phyloP scores from a whole-genome alignment of 2,329 filamentous ascomycete genomes.

The Phymatotrichopsis omnivora region DNA sequence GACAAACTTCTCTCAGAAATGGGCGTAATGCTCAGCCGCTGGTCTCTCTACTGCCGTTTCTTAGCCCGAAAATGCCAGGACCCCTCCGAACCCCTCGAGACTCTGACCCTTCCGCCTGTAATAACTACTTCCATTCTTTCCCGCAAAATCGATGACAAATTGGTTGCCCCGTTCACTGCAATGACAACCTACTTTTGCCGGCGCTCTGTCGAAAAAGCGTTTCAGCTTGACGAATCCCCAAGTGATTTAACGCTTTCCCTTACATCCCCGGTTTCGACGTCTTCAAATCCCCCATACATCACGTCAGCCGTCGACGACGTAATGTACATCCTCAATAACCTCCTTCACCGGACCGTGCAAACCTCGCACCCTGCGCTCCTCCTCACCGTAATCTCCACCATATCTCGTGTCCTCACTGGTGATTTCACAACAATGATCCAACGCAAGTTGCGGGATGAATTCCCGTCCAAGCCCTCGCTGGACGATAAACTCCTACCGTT shows the following conservation, averaged over 20 bases:
- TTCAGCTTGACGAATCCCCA: conserved; percentile 87
- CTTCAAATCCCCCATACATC: conserved; percentile 73
- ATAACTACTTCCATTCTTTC: conserved; percentile 68
- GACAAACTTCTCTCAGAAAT: conserved; percentile 81
- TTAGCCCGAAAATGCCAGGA: conserved; percentile 70
- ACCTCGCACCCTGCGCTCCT: conserved; percentile 76
- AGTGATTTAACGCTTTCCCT: conserved; percentile 57
- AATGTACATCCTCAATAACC: conserved; percentile 96
- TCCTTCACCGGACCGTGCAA: conserved; percentile 73
- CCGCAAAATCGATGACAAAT: conserved; percentile 63
- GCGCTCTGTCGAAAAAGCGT: conserved; percentile 91
- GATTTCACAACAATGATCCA: conserved; percentile 98
- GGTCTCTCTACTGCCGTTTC: conserved; percentile 87
- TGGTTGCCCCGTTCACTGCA: conserved; percentile 72
- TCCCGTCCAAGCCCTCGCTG: conserved; percentile 45
- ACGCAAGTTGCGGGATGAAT: conserved; percentile 90
- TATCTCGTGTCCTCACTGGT: conserved; percentile 68
- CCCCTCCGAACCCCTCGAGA: not conserved
- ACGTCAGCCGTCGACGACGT: conserved; percentile 95
- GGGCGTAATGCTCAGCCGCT: conserved; percentile 81
- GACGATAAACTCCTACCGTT: conserved; percentile 85
- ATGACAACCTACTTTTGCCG: conserved; percentile 97
- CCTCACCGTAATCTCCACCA: conserved; percentile 63
- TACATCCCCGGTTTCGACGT: conserved; percentile 58
- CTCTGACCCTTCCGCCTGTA: conserved; percentile 58